Base-by-base conservation (phyloP, 1,284 basidiomycete species). In the Melampsora americana region DNA sequence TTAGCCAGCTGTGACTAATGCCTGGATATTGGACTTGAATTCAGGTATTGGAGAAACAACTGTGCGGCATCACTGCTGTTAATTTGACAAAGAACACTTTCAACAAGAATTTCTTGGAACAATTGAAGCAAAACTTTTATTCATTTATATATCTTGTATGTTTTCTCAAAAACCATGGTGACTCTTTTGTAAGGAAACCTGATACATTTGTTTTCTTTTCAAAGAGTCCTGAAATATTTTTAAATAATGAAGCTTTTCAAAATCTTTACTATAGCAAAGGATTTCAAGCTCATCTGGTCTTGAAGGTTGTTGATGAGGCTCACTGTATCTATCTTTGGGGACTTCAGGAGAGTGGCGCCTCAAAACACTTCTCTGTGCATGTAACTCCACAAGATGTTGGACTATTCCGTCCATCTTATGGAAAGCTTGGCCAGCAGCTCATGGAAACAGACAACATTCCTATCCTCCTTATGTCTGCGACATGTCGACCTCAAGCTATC, bases 311-410 rank as follows among this genome's bases (percentile, higher is more conserved):
- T 30, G 44, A 67, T 9, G n/a, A 67, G 23, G 44, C 66, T 4
- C 44, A 67, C 23, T 50, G 28, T 44, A 50, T 67, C 6, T 67
- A 67, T 44, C n/a, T 26, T 2, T 67, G 66, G 66, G 66, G 66
- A 1, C n/a, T 67, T n/a, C 39, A 50, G 5, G 46, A 44, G 35
- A 50, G 44, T n/a, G 39, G 39, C 1, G 26, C 48, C 30, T 64
- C 61, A 7, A n/a, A 53, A 12, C 48, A 50, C n/a, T 5, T 23
- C 9, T 3, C 30, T 26, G 12, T 32, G 1, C 39, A 18, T 16
- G 44, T 23, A 5, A 35, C 7, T 23, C 12, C 26, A 16, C 16
- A 67, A 18, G 66, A 67, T 18, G 14, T 9, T 6, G 23, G 39
- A 5, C 48, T 46, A 1, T 67, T 67, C 26, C 6, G 44, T 2